phyloP scores from a whole-genome alignment of 2,329 filamentous ascomycete genomes.

The Aspergillus ochraceoroseus region DNA sequence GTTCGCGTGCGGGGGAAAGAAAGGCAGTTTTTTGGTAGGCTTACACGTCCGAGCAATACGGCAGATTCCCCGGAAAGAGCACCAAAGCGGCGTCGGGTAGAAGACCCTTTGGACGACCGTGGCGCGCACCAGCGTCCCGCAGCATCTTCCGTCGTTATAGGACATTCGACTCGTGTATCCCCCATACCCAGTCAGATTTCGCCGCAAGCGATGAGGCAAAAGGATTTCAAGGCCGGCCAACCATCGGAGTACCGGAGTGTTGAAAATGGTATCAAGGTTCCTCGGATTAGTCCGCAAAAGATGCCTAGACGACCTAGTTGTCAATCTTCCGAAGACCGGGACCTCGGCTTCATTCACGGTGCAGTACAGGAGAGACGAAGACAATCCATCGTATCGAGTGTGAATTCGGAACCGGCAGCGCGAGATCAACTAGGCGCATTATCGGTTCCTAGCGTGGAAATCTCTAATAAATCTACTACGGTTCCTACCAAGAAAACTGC shows the following conservation, averaged over 20 bases:
- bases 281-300: constrained; percentile 9
- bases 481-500: background rate
- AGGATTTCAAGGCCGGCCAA: constrained; percentile 3
- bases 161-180: constrained; percentile 20
- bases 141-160: constrained; percentile 8
- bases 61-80: constrained; percentile 21
- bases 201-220: constrained; percentile 4
- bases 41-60: constrained; percentile 11
- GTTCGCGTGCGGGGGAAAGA: constrained; percentile 26
- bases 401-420: background rate
- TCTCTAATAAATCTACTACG: background rate
- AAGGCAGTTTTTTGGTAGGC: constrained; percentile 4
- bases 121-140: constrained; percentile 6
- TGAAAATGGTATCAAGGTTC: constrained; percentile 18
- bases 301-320: constrained; percentile 1
- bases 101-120: too few relatives aligned
- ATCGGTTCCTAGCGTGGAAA: constrained; percentile 20
- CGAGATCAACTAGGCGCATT: constrained; percentile 3
- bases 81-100: constrained; percentile 31
- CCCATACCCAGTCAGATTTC: constrained; percentile 22
- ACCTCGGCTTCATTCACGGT: constrained; percentile 25
- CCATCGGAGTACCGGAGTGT: constrained; percentile 21
- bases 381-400: constrained; percentile 2
- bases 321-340: constrained; percentile 15
- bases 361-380: constrained; percentile 25